Evolutionary conservation across 2,329 filamentous ascomycete genomes (phyloP).

Genomic region (Fusarium sp.): DNA sequence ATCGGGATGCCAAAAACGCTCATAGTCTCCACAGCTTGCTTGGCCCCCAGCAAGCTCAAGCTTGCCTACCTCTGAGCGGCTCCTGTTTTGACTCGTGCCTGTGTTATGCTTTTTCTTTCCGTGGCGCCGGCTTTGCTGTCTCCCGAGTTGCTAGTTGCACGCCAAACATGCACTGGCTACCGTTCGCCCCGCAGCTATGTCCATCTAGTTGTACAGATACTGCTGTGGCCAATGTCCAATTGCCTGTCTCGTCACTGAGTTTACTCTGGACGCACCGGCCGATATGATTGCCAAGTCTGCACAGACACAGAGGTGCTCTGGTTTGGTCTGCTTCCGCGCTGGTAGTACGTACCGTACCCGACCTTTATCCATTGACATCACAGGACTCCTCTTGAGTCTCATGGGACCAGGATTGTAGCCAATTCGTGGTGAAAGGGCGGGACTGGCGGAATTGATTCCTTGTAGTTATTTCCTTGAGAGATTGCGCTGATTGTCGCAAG

Average conservation of each 20-base stretch:
- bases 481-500: conserved; percentile 18
- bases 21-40: conserved; percentile 32
- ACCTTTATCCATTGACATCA: conserved; percentile 21
- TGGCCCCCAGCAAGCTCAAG: conserved; percentile 15
- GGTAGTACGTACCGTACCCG: conserved; percentile 2
- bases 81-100: conserved; percentile 40
- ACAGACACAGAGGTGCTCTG: conserved; percentile 21
- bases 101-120: conserved; percentile 43
- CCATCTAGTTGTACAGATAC: conserved; percentile 8
- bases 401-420: conserved; percentile 9
- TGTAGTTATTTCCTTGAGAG: conserved; percentile 3
- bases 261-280: conserved; percentile 41
- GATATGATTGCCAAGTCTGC: conserved; percentile 36
- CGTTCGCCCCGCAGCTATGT: conserved; percentile 32
- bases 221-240: conserved; percentile 15
- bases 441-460: conserved; percentile 27
- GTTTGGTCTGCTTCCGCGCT: background rate
- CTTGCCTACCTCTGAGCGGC: conserved; percentile 12
- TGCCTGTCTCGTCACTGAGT: conserved; percentile 29
- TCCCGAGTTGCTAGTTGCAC: conserved; percentile 44
- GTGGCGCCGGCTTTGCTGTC: conserved; percentile 44
- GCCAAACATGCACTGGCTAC: conserved; percentile 38
- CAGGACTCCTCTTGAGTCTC: conserved; percentile 4
- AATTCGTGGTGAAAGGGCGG: conserved; percentile 3
- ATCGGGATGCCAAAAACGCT: conserved; percentile 43